Evolutionary conservation across 2,329 filamentous ascomycete species (phyloP), one percentile per base, ranked within the genome.

Genomic region (Calycina herbarum): DNA sequence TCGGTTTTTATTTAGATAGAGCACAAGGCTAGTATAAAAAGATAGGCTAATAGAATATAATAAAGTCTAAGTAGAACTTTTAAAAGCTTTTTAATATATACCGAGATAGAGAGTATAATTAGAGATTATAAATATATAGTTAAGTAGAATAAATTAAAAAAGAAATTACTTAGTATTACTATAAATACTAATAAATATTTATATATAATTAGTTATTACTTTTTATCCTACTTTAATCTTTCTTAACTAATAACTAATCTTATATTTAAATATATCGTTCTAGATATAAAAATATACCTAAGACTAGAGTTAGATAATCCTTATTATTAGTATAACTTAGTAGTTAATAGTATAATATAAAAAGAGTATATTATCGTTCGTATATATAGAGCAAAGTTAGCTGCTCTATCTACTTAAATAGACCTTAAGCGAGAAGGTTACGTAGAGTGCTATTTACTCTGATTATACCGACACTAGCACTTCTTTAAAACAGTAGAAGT

Each of bases 1-100:
- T 99, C 95, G 0, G 94, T 99, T 3, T 99, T 98, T 75, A 95
- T 99, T n/a, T 99, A 95, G 95, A 95, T 98, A 78, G 95, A 99
- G 82, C 85, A 94, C 73, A 95, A 99, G 82, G 95, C 95, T 11
- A 95, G 95, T 71, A 99, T 99, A 95, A 86, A 95, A 75, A 85
- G 95, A 78, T 99, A 95, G 95, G 99, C 95, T 0, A 95, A 99
- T 74, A 95, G 95, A 64, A 99, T 99, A 78, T 98, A 94, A 45
- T 99, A 95, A 95, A 98, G 94, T 76, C 95, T 95, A 38, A 98
- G 94, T 80, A 88, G 95, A 68, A 95, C 99, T 0, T 97, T 94
- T 0, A 95, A 95, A 61, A 98, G 94, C 81, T 99, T 99, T 77
- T 80, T 99, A 66, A 98, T 95, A 8, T 99, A 99, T 76, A 86